A percentile compares a stretch with the other conserved stretches of the same genome.
Evolutionary conservation across 495 filamentous ascomycete genomes (phyloP).

Genomic region (Chaetomium fimeti): DNA sequence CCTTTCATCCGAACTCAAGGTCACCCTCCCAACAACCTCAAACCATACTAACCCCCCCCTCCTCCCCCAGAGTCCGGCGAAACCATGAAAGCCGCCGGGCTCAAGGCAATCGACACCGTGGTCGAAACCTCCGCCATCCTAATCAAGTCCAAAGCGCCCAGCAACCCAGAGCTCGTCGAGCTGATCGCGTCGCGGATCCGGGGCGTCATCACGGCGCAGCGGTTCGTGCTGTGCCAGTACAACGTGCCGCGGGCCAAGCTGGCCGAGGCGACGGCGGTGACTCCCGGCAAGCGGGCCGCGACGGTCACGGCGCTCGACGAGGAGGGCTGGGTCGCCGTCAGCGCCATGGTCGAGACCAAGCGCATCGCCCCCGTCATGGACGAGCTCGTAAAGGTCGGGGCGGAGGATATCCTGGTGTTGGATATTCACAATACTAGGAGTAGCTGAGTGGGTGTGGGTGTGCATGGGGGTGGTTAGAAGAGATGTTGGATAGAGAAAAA

Average conservation of each 20-base stretch:
- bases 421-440: slow-evolving; percentile 80
- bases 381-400: slow-evolving; percentile 72
- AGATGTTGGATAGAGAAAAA: slow-evolving; percentile 3
- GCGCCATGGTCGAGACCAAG: slow-evolving; percentile 91
- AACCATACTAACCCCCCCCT: background rate
- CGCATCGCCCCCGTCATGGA: slow-evolving; percentile 89
- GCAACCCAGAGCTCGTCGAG: slow-evolving; percentile 72
- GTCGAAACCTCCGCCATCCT: slow-evolving; percentile 81
- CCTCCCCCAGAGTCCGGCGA: slow-evolving; percentile 79
- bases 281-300: slow-evolving; percentile 91
- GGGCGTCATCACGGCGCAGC: slow-evolving; percentile 94
- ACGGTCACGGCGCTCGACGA: slow-evolving; percentile 85
- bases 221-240: slow-evolving; percentile 94
- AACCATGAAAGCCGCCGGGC: slow-evolving; percentile 96
- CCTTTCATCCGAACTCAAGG: background rate
- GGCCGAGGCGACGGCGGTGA: slow-evolving; percentile 67
- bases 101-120: slow-evolving; percentile 93
- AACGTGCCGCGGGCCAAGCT: slow-evolving; percentile 75
- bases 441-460: slow-evolving; percentile 17
- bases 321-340: slow-evolving; percentile 89
- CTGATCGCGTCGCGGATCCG: slow-evolving; percentile 78
- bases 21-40: background rate
- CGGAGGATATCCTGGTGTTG: slow-evolving; percentile 82
- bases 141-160: slow-evolving; percentile 86
- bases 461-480: background rate